Evolutionary conservation across 2,329 filamentous ascomycete genomes (phyloP), one percentile per base, ranked within the genome.

Genomic region (Pseudocercospora cruenta): DNA sequence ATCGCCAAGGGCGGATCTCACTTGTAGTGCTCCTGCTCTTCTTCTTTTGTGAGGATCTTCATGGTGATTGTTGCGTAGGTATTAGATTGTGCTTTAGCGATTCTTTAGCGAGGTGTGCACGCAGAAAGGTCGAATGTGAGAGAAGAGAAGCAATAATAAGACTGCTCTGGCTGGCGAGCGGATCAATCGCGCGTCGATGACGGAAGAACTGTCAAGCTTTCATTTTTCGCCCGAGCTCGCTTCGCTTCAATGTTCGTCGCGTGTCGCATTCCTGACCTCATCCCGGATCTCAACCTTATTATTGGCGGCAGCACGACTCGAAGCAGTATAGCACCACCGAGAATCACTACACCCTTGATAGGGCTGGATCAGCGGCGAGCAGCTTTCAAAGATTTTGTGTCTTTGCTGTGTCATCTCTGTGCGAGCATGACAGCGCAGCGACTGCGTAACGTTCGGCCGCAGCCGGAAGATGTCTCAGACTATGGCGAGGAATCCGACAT

Each of bases 41-140:
- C 92, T 87, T 97, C 93, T 79, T 94, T 93, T 74, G 91, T 96
- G 78, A 98, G 86, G 77, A 98, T 85, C 90, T 97, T 98, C 95
- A 98, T 99, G 69, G 58, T 74, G 63, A 24, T 0, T 19, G 31
- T 14, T 21, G 24, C 12, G 16, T 43, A 39, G 28, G 21, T 22
- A n/a, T 26, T 39, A 14, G 16, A 22, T 3, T 33, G 31, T 58
- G 39, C 26, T 28, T n/a, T n/a, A n/a, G n/a, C n/a, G n/a, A n/a
- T n/a, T n/a, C n/a, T n/a, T n/a, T 10, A 7, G 16, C n/a, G 53
- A 12, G 33, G 16, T n/a, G 26, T 28, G 24, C 8, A 9, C n/a
- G 7, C n/a, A 31, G 9, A 22, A 36, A 19, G 31, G 33, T 36
- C 6, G n/a, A 43, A 58, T 36, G 55, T 6, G 7, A 24, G 22